Evolutionary conservation across 2,329 filamentous ascomycete genomes (phyloP), one percentile per base, ranked within the genome.

Genomic region (Leptosphaerulina australis): DNA sequence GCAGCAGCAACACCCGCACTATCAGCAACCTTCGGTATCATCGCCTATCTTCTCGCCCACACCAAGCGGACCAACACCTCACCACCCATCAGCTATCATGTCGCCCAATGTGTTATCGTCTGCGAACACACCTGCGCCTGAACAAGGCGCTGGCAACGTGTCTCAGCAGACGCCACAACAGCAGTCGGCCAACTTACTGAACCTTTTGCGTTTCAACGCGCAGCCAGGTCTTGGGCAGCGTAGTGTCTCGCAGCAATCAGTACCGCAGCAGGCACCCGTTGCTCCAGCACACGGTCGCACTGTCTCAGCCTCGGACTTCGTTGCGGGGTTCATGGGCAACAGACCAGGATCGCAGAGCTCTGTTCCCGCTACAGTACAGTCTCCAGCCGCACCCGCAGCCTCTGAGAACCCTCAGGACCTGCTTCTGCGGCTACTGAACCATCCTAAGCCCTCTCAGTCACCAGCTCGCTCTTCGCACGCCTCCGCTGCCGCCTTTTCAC

Each of bases 361-460:
- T 24, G 40, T 53, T 24, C 56, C 74, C 10, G 65, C 70, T 22
- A 69, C 63, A 22, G 62, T 62, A 36, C 67, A 63, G 41, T 60
- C 64, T 15, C 60, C 70, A 49, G 51, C 63, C n/a, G 54, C 66
- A 28, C 58, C 67, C 11, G 59, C 61, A 14, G 58, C 71, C 28
- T 57, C 70, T 36, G 81, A 84, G 36, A 87, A 91, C 70, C 90
- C 91, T 4, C 89, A 95, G 72, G 87, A 93, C 57, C 89, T 94
- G 67, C 80, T 99, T 37, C 84, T 97, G 55, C 88, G 90, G 63
- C 80, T 97, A 50, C 82, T 99, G 57, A 94, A 91, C 66, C 86
- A 88, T 38, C 86, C 88, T 43, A 91, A 75, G 59, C 72, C 72
- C 3, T 55, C 71, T 45, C 71, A 63, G 63, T 62, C 60, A 24